A percentile compares a stretch with the other conserved stretches of the same genome.
Conservation (phyloP, 169 alveolate genomes). For the Theileria equi region DNA sequence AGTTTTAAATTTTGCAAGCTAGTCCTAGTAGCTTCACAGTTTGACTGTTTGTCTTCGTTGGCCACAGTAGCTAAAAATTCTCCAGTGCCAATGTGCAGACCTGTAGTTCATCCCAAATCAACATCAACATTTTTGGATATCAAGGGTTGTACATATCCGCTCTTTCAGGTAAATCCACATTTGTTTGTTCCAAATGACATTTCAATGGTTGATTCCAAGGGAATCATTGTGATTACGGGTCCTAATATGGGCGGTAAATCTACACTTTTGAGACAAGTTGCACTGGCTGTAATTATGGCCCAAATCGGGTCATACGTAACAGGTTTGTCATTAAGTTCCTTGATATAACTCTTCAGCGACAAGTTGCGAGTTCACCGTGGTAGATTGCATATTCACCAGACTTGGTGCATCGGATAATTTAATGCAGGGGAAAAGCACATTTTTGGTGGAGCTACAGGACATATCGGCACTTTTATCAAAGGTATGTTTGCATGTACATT, state of each 20-base stretch:
- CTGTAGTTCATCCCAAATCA: conserved; percentile 10
- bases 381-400: conserved; percentile 97
- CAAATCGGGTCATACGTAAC: conserved; percentile 98
- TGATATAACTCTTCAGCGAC: neutral
- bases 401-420: conserved; percentile 97
- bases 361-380: conserved; percentile 84
- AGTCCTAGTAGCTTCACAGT: conserved; percentile 81
- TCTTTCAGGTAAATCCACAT: conserved; percentile 36
- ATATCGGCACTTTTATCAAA: conserved; percentile 76
- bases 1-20: conserved; percentile 65
- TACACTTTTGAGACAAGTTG: conserved; percentile 94
- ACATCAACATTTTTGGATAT: neutral
- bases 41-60: conserved; percentile 88
- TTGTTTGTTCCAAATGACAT: conserved; percentile 82
- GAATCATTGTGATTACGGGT: conserved; percentile 92
- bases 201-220: conserved; percentile 24
- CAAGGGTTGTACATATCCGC: conserved; percentile 27
- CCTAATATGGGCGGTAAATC: conserved; percentile 99
- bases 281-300: conserved; percentile 94
- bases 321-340: conserved; percentile 64
- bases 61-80: conserved; percentile 68
- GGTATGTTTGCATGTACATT: conserved; percentile 30
- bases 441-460: conserved; percentile 98
- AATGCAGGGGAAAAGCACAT: conserved; percentile 97
- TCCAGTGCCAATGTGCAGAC: conserved; percentile 29